These are phyloP conservation scores for Curvularia eragrostidis DNA, from an alignment of 2,329 filamentous ascomycete species.

Conservation along the genomic window DNA sequence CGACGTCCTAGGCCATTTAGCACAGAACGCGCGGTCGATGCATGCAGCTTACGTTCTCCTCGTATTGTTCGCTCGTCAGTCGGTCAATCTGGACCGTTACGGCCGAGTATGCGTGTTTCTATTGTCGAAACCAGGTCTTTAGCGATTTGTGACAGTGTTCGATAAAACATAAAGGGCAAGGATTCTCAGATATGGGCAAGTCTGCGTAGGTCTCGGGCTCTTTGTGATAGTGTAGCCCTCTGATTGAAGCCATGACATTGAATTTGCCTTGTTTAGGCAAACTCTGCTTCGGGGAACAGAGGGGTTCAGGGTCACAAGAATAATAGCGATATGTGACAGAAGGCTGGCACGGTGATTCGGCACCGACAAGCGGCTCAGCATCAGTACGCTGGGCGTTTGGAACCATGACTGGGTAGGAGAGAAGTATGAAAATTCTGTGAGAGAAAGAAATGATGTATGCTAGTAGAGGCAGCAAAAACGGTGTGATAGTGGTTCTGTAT, in stretches of 20 bases:
- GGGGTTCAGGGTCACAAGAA: constrained; percentile 10
- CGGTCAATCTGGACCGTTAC: constrained; percentile 92
- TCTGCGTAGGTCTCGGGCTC: constrained; percentile 29
- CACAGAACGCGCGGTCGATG: background rate
- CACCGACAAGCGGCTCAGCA: constrained; percentile 21
- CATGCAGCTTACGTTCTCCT: constrained; percentile 67
- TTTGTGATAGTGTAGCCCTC: constrained; percentile 37
- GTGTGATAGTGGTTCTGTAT: constrained; percentile 16
- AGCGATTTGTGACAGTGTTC: constrained; percentile 34
- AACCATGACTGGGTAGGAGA: constrained; percentile 18
- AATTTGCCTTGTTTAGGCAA: constrained; percentile 2
- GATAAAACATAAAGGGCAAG: constrained; percentile 38
- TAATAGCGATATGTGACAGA: constrained; percentile 20
- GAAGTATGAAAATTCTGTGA: background rate
- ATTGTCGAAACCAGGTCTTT: constrained; percentile 33
- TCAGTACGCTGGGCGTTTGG: constrained; percentile 12
- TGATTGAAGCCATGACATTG: constrained; percentile 15
- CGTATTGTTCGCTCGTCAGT: constrained; percentile 85
- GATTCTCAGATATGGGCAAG: constrained; percentile 38
- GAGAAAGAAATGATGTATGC: background rate
- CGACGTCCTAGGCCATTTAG: constrained; percentile 61
- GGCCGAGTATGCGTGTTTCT: constrained; percentile 82
- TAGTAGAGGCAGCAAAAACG: constrained; percentile 1
- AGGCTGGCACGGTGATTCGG: constrained; percentile 17
- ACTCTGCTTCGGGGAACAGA: constrained; percentile 12